A percentile compares a stretch with the other conserved stretches of the same genome.
Evolutionary conservation across 352 stramenopile genomes (phyloP).

Genomic region (Globisporangium barbulae): DNA sequence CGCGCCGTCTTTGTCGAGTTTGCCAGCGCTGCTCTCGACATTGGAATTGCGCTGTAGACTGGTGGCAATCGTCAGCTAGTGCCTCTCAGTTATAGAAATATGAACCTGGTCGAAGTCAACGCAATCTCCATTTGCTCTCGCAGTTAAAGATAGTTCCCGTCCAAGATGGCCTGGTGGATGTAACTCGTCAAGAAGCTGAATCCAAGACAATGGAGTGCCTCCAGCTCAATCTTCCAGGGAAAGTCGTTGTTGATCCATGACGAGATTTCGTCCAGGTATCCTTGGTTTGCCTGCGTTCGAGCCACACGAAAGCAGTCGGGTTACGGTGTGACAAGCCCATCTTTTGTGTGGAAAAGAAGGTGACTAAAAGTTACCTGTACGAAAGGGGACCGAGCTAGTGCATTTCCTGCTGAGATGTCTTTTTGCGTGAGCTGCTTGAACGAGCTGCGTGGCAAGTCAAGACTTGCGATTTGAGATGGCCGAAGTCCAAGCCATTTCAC

Average conservation of each 20-base stretch:
- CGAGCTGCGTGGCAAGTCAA: constrained; percentile 46
- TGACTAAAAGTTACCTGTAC: constrained; percentile 39
- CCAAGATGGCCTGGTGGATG: constrained; percentile 44
- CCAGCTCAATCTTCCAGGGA: constrained; percentile 79
- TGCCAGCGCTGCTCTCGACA: constrained; percentile 33
- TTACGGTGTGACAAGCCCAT: not conserved
- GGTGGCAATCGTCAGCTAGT: not conserved
- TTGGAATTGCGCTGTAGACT: constrained; percentile 24
- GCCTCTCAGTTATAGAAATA: constrained; percentile 5
- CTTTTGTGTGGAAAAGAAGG: not conserved
- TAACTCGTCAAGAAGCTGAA: constrained; percentile 72
- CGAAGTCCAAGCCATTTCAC: constrained; percentile 92
- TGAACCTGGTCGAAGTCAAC: constrained; percentile 11
- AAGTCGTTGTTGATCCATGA: constrained; percentile 42
- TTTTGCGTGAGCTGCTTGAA: constrained; percentile 60
- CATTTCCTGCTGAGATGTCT: constrained; percentile 42
- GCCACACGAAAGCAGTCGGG: not conserved
- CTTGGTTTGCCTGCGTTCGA: constrained; percentile 38
- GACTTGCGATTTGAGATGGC: constrained; percentile 62
- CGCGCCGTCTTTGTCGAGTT: constrained; percentile 70
- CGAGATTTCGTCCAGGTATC: constrained; percentile 51
- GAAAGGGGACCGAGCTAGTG: constrained; percentile 47
- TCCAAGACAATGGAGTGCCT: constrained; percentile 72
- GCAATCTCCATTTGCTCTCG: not conserved
- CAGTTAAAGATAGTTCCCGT: constrained; percentile 35